Conservation (phyloP, 1,284 basidiomycete genomes). For the Hemileia vastatrix region DNA sequence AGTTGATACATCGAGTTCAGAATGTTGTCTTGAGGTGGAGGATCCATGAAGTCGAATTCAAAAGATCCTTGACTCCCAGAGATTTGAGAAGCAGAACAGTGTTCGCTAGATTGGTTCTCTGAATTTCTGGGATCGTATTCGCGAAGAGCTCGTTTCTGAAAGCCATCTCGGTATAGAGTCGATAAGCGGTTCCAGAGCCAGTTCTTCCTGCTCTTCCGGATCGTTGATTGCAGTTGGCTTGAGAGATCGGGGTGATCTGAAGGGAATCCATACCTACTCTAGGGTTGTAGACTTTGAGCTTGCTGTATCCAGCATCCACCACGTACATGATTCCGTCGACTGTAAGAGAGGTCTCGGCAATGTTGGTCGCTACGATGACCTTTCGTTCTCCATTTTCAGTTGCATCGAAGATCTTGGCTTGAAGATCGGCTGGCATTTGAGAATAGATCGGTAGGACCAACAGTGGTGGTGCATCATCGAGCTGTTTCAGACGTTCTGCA, state of each 20-base stretch:
- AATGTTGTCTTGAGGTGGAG: constrained; percentile 57
- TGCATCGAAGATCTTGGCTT: constrained; percentile 93
- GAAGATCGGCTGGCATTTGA: constrained; percentile 97
- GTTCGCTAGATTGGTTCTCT: constrained; percentile 92
- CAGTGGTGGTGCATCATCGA: constrained; percentile 77
- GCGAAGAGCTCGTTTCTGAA: constrained; percentile 90
- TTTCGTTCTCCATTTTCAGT: constrained; percentile 86
- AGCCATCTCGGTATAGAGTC: constrained; percentile 92
- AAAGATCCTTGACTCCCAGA: constrained; percentile 84
- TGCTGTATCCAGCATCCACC: constrained; percentile 91
- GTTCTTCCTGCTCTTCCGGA: constrained; percentile 93
- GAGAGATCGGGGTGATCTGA: constrained; percentile 89
- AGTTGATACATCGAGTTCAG: constrained; percentile 86
- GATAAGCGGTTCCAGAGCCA: constrained; percentile 85
- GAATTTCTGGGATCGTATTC: constrained; percentile 95
- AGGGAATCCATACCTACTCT: constrained; percentile 98
- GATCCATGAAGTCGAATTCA: constrained; percentile 98
- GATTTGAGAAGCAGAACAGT: constrained; percentile 90
- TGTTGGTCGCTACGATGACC: constrained; percentile 96
- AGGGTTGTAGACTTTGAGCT: constrained; percentile 97
- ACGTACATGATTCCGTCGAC: constrained; percentile 97
- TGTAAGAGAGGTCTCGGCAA: constrained; percentile 88
- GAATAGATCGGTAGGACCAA: constrained; percentile 97
- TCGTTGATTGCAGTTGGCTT: constrained; percentile 90
- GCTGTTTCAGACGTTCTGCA: constrained; percentile 72